Percentiles rank a stretch among this genome's conserved stretches.
phyloP scores from a whole-genome alignment of 2,329 filamentous ascomycete species.

The Colletotrichum agaves region DNA sequence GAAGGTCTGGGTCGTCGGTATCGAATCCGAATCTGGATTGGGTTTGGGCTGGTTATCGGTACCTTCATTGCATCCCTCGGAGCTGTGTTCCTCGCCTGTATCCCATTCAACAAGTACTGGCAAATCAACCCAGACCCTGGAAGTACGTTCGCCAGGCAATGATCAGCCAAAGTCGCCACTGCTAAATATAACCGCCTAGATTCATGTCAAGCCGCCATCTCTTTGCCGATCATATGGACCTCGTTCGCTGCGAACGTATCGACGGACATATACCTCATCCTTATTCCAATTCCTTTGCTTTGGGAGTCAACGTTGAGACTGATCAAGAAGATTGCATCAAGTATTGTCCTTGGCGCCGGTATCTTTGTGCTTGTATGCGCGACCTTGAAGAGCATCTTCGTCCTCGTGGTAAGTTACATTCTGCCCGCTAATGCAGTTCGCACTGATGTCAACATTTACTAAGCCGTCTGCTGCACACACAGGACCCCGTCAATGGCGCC shows the following conservation, averaged over 20 bases:
- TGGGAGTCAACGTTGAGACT: conserved; percentile 50
- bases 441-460: not conserved
- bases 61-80: conserved; percentile 62
- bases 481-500: conserved; percentile 55
- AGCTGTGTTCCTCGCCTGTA: conserved; percentile 63
- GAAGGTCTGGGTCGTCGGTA: conserved; percentile 51
- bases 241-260: conserved; percentile 62
- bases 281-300: conserved; percentile 66
- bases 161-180: no score
- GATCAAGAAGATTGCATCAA: conserved; percentile 51
- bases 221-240: conserved; percentile 61
- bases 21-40: conserved; percentile 58
- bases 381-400: conserved; percentile 50
- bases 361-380: conserved; percentile 53
- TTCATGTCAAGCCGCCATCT: conserved; percentile 60
- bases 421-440: not conserved
- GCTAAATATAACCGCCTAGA: conserved; percentile 45
- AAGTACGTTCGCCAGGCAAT: conserved; percentile 49
- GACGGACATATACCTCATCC: conserved; percentile 69
- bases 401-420: conserved; percentile 46
- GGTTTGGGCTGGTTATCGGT: conserved; percentile 58
- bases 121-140: conserved; percentile 69
- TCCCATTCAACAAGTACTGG: conserved; percentile 65
- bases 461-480: no score
- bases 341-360: conserved; percentile 50